A percentile compares a stretch with the other conserved stretches of the same genome.
These are phyloP conservation scores for Jamesozyma gamospora DNA, from an alignment of 805 yeast species.

Conservation along the genomic window DNA sequence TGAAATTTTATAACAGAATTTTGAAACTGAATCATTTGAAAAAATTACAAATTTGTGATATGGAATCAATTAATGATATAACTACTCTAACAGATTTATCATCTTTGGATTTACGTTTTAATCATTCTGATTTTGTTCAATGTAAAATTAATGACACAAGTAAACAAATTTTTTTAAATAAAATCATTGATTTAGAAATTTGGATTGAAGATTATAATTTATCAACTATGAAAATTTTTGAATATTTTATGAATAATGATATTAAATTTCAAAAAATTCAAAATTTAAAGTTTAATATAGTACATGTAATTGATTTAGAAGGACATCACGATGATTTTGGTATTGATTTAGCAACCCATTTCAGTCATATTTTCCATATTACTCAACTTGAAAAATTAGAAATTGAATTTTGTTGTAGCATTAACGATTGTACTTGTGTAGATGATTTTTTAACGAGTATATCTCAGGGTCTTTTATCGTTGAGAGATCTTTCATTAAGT, in stretches of 20 bases:
- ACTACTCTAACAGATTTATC: not conserved
- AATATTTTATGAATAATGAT: constrained; percentile 7
- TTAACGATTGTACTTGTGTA: constrained; percentile 37
- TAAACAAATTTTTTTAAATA: not conserved
- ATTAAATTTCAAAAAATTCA: constrained; percentile 17
- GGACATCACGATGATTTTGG: constrained; percentile 29
- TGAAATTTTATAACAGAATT: constrained; percentile 7
- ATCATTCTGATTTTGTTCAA: not conserved
- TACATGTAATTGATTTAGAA: constrained; percentile 38
- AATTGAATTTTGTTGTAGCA: constrained; percentile 45
- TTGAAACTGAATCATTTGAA: constrained; percentile 7
- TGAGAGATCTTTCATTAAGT: constrained; percentile 24
- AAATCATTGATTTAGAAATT: constrained; percentile 12
- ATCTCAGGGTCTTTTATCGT: constrained; percentile 25
- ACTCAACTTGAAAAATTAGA: constrained; percentile 35
- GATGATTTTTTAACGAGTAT: constrained; percentile 32
- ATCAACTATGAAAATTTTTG: constrained; percentile 31
- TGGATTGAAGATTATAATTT: constrained; percentile 29
- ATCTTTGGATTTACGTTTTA: not conserved
- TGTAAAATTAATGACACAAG: not conserved
- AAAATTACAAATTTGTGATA: constrained; percentile 8
- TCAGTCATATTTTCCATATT: constrained; percentile 18
- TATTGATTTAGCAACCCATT: constrained; percentile 17
- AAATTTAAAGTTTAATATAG: constrained; percentile 34
- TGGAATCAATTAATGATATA: not conserved